Evolutionary conservation across 1,284 basidiomycete genomes (phyloP), one percentile per base, ranked within the genome.

Genomic region (Trichosporon sp.): DNA sequence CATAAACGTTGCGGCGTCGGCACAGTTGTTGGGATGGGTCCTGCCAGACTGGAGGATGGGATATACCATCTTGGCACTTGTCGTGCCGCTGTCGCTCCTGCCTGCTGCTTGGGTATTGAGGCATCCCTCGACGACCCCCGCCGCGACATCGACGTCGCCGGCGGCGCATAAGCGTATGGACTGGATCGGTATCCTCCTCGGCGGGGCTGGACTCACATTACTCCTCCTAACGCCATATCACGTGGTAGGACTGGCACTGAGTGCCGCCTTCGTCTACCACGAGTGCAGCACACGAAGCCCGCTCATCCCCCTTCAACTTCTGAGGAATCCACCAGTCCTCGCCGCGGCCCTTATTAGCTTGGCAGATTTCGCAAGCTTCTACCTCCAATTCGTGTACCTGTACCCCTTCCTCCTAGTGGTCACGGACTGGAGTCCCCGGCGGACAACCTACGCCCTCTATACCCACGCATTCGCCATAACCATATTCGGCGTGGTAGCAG

Each of bases 291-390:
- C 75, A 25, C 82, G 83, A 4, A 46, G 76, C 56, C 83, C 84
- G 7, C 79, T 84, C 59, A 70, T 84, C 44, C 83, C 84, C 11
- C 79, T 81, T 34, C 83, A 86, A 32, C 87, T 89, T 79, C 74
- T 87, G 57, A 72, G 73, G 36, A 88, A 88, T 72, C 78, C 82
- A 13, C 85, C 84, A 36, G 85, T 90, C 29, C 80, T 89, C 25
- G 81, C 85, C 27, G 85, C 88, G 0, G 82, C 85, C 25, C 74
- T 86, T 54, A 87, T 91, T 65, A 88, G 88, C 6, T 87, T 87
- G 73, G 85, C 88, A 64, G 88, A 89, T 75, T 89, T 89, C 71
- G 85, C 86, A 60, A 87, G 87, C 0, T 89, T 78, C 68, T 78
- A 75, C 64, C 73, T 79, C 16, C 74, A 75, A 59, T 73, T 72